phyloP scores from a whole-genome alignment of 805 yeast species.

The Wickerhamiella occidentalis region DNA sequence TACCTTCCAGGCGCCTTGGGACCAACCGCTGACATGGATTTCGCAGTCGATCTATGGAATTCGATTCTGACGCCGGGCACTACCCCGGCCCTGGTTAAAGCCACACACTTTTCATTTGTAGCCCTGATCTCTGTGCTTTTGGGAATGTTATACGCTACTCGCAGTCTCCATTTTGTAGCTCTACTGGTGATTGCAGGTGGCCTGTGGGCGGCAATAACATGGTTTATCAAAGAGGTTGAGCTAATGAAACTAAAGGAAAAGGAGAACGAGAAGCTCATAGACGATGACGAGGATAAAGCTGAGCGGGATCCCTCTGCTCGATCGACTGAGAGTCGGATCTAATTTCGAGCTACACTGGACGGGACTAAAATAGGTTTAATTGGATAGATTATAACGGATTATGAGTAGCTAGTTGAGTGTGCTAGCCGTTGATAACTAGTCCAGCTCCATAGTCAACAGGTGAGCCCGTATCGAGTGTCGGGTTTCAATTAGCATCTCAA shows the following conservation, averaged over 20 bases:
- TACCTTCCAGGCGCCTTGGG: too few species aligned
- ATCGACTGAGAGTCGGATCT: constrained; percentile 1
- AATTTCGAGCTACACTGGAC: too few species aligned
- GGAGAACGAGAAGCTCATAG: neutral
- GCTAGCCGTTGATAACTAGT: too few species aligned
- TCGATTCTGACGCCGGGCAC: constrained; percentile 89
- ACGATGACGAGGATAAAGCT: neutral
- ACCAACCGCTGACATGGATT: constrained; percentile 13
- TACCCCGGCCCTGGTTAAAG: constrained; percentile 74
- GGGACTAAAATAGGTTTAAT: too few species aligned
- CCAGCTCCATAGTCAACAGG: too few species aligned
- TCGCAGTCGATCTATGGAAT: constrained; percentile 65
- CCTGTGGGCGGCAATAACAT: constrained; percentile 69
- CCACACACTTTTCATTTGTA: constrained; percentile 76
- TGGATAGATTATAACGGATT: too few species aligned
- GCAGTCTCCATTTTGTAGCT: constrained; percentile 53
- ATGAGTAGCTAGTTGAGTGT: too few species aligned
- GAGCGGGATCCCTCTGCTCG: neutral
- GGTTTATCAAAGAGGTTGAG: constrained; percentile 71
- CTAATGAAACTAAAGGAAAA: constrained; percentile 26
- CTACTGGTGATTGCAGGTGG: constrained; percentile 44
- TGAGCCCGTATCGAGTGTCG: too few species aligned
- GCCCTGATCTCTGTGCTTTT: constrained; percentile 46
- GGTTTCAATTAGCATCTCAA: too few species aligned
- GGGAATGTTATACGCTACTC: constrained; percentile 46